These are phyloP conservation scores for Penicillium sp. DNA, from an alignment of 2,329 filamentous ascomycete genomes.

Conservation along the genomic window DNA sequence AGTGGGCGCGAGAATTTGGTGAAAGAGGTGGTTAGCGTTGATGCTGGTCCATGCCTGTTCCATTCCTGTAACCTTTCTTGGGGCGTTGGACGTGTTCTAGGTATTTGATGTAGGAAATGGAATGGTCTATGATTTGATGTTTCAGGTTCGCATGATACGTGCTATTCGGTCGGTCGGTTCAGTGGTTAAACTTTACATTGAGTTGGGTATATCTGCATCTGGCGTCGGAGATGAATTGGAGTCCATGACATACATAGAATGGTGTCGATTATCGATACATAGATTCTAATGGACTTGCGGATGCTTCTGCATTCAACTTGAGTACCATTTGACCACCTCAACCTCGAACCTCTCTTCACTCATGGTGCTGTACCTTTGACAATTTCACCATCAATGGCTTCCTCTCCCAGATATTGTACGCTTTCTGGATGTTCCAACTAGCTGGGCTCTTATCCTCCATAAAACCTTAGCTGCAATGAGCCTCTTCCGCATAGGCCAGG, in stretches of 20 bases:
- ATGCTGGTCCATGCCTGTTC: background rate
- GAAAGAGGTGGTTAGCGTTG: constrained; percentile 68
- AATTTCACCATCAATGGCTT: constrained; percentile 19
- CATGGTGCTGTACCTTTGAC: constrained; percentile 4
- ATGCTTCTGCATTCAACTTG: background rate
- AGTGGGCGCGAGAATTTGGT: constrained; percentile 90
- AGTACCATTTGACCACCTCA: background rate
- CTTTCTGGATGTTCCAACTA: constrained; percentile 22
- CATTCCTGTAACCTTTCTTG: background rate
- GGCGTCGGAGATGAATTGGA: background rate
- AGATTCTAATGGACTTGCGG: background rate
- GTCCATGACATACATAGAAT: background rate
- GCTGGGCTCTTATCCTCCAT: constrained; percentile 8
- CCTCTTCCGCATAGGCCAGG: constrained; percentile 32
- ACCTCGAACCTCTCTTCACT: background rate
- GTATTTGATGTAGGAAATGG: background rate
- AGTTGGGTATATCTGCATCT: background rate
- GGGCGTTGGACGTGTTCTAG: background rate
- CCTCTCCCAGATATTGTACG: constrained; percentile 22
- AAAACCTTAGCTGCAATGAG: constrained; percentile 21
- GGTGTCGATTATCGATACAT: background rate
- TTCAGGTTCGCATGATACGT: background rate
- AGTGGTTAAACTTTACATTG: background rate
- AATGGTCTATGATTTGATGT: background rate
- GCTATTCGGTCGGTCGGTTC: background rate